Conservation (phyloP, 1,284 basidiomycete species). For the Fomitopsis pinicola region DNA sequence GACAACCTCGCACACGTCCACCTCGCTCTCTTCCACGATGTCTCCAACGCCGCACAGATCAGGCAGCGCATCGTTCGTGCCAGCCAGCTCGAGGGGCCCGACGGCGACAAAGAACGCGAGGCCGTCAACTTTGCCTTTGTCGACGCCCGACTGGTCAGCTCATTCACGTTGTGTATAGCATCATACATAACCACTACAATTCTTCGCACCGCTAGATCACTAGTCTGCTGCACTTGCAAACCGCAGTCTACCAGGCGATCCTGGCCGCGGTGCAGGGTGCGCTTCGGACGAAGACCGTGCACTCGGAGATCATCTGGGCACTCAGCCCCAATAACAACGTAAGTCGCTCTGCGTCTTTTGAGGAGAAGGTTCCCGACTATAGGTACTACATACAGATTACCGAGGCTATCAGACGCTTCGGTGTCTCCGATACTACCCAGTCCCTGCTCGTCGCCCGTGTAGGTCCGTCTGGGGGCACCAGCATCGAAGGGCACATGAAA, state of each 20-base stretch:
- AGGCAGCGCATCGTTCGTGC: constrained; percentile 68
- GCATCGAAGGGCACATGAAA: constrained; percentile 48
- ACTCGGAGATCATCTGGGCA: constrained; percentile 83
- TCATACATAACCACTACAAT: background rate
- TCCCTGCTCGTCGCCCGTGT: constrained; percentile 76
- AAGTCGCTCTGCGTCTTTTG: constrained; percentile 13
- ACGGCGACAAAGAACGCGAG: constrained; percentile 67
- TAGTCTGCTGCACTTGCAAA: constrained; percentile 72
- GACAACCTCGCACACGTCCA: constrained; percentile 43
- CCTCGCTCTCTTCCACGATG: constrained; percentile 63
- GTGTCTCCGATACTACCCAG: constrained; percentile 65
- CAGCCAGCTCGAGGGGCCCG: constrained; percentile 48
- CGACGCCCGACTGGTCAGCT: constrained; percentile 64
- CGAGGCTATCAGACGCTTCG: constrained; percentile 82
- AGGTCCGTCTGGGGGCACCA: constrained; percentile 33
- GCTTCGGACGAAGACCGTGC: constrained; percentile 73
- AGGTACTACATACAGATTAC: constrained; percentile 56
- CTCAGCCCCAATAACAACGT: constrained; percentile 86
- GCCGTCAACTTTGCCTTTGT: constrained; percentile 87
- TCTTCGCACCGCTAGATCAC: constrained; percentile 50
- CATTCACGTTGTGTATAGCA: background rate
- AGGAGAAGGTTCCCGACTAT: background rate
- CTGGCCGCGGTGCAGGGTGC: constrained; percentile 56
- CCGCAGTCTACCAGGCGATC: constrained; percentile 77
- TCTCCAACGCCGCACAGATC: constrained; percentile 61